Evolutionary conservation across 192 early-diverging fungal genomes (phyloP), one percentile per base, ranked within the genome.

Genomic region (Haplosporangium gracile): DNA sequence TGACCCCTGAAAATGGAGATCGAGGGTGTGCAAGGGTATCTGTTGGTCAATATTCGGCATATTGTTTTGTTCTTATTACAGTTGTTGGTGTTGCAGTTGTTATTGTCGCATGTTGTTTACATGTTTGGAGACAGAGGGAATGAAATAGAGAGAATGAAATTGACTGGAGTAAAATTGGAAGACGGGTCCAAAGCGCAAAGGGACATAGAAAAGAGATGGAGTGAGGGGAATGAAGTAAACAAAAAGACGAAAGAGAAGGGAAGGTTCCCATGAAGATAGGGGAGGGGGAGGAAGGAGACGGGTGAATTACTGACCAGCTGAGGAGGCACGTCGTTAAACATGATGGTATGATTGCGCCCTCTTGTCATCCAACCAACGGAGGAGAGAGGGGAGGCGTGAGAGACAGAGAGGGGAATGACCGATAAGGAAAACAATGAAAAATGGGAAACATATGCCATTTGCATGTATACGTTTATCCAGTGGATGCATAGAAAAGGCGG

Each of bases 331-430:
- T 32, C 8, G 60, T 32, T 29, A 65, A 65, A 65, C 60, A 65
- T 29, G 60, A 65, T 65, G 60, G 29, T 32, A 65, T 65, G 60
- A 65, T 65, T 65, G 60, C 60, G 60, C 60, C 60, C 29, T 57
- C 16, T n/a, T 9, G 55, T 57, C n/a, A 15, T 32, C 26, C 26
- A 65, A 65, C 60, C 26, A 65, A 65, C n/a, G n/a, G 6, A 26
- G 24, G n/a, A 5, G n/a, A 65, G n/a, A 60, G n/a, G 26, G 13
- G 60, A 65, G 60, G 60, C 60, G 26, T 65, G 60, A 65, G 60
- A 65, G 60, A 60, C 43, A 45, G 43, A 13, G 43, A 45, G 26
- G 13, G 29, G 29, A 65, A 65, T 0, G 60, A 32, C n/a, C 11
- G 60, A 65, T 65, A 65, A 65, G 60, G 11, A 65, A 65, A 65